Conservation (phyloP, 73 alveolate species). For the Tetrahymena malaccensis region DNA sequence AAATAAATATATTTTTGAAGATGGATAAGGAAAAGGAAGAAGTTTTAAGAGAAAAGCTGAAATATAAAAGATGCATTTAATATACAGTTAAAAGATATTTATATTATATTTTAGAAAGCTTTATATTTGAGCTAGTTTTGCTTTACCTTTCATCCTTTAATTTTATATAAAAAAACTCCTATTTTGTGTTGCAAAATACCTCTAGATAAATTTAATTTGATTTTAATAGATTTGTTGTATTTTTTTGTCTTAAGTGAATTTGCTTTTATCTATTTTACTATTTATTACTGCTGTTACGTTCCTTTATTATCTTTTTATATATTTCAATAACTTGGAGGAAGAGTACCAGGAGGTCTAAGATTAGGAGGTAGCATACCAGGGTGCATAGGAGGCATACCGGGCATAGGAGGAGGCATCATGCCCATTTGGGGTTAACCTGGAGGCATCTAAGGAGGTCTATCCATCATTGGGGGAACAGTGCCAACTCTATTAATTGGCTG, state of each 20-base stretch:
- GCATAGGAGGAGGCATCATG: slow-evolving; percentile 1
- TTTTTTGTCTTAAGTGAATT: background rate
- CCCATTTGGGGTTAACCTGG: background rate
- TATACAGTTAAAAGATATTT: background rate
- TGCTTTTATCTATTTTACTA: background rate
- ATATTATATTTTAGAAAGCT: background rate
- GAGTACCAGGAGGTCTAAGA: slow-evolving; percentile 1
- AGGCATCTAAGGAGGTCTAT: background rate
- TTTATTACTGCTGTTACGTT: background rate
- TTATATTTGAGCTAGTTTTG: background rate
- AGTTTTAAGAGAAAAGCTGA: background rate
- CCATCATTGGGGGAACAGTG: background rate
- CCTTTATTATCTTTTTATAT: background rate
- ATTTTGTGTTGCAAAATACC: background rate
- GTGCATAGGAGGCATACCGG: background rate
- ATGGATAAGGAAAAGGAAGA: background rate
- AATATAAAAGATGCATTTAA: background rate
- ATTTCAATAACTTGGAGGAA: background rate
- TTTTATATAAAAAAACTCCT: background rate
- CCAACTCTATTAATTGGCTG: background rate
- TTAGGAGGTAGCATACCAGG: background rate
- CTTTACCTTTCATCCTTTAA: background rate
- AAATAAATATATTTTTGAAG: background rate
- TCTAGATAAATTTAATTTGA: background rate
- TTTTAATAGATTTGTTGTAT: background rate